Conservation (phyloP, 2,329 filamentous ascomycete genomes). For the Cytospora mali region DNA sequence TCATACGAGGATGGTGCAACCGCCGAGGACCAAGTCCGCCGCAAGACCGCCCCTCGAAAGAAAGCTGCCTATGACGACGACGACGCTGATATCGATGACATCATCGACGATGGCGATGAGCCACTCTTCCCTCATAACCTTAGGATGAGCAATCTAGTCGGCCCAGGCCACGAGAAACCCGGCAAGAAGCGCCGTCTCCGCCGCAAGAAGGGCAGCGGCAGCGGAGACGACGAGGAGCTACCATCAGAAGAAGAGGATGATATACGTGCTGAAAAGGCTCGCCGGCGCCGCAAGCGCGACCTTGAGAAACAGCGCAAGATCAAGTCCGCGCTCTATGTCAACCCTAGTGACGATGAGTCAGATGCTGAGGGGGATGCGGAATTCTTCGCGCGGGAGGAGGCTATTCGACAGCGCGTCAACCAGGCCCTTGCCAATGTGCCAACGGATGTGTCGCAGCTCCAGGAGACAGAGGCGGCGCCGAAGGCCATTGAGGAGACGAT, state of each 20-base stretch:
- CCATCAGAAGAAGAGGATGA: constrained; percentile 60
- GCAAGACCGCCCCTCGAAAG: constrained; percentile 61
- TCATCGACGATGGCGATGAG: constrained; percentile 54
- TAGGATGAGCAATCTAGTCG: constrained; percentile 16
- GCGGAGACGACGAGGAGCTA: constrained; percentile 47
- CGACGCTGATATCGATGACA: constrained; percentile 56
- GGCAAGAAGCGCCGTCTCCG: constrained; percentile 64
- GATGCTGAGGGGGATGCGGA: constrained; percentile 71
- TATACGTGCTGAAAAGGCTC: constrained; percentile 18
- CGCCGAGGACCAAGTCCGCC: constrained; percentile 78
- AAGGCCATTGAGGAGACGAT: constrained; percentile 30
- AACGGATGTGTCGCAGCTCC: constrained; percentile 21
- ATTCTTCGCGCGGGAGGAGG: constrained; percentile 79
- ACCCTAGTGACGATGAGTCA: constrained; percentile 85
- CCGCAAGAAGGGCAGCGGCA: constrained; percentile 44
- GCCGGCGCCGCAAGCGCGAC: constrained; percentile 64
- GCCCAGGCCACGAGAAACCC: constrained; percentile 48
- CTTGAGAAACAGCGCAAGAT: constrained; percentile 76
- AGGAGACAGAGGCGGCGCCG: constrained; percentile 19
- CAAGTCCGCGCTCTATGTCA: constrained; percentile 82
- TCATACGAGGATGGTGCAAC: constrained; percentile 74
- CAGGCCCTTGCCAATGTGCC: constrained; percentile 36
- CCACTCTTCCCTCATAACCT: constrained; percentile 69
- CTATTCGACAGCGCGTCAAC: constrained; percentile 57
- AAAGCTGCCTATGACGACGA: constrained; percentile 72